A percentile compares a stretch with the other conserved stretches of the same genome.
Conservation (phyloP, 78 protist species). For the Planoprotostelium fungivorum region DNA sequence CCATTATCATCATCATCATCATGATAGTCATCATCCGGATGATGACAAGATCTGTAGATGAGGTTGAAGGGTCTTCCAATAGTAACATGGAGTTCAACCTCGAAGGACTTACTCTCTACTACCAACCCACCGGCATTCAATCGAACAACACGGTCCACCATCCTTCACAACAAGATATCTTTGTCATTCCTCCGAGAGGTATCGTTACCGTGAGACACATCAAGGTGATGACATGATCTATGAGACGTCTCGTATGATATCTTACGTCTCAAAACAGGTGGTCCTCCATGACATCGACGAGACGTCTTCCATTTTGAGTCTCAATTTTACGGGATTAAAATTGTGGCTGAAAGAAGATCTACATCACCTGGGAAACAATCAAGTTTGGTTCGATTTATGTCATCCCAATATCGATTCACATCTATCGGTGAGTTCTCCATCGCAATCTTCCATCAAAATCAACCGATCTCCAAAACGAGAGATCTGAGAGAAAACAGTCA, state of each 20-base stretch:
- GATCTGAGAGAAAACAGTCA: not conserved
- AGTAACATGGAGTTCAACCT: no score
- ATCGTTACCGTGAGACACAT: not conserved
- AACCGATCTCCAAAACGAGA: not conserved
- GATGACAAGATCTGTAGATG: no score
- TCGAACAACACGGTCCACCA: no score
- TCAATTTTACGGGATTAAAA: not conserved
- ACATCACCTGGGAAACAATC: not conserved
- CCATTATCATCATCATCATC: no score
- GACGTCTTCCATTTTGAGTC: not conserved
- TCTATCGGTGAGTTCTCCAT: not conserved
- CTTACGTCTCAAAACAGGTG: not conserved
- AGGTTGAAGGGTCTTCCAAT: no score
- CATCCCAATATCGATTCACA: not conserved
- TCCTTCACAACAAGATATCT: no score
- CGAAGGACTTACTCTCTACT: no score
- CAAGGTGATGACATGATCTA: not conserved
- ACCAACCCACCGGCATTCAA: no score
- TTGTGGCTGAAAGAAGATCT: not conserved
- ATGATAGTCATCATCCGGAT: no score
- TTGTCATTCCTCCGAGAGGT: not conserved
- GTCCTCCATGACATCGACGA: not conserved
- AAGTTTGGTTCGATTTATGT: not conserved
- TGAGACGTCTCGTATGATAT: not conserved
- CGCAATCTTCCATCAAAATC: no score